Percentiles rank a stretch among this genome's conserved stretches.
These are phyloP conservation scores for Ophiocordyceps camponoti-rufipedis DNA, from an alignment of 2,329 filamentous ascomycete genomes.

Conservation along the genomic window DNA sequence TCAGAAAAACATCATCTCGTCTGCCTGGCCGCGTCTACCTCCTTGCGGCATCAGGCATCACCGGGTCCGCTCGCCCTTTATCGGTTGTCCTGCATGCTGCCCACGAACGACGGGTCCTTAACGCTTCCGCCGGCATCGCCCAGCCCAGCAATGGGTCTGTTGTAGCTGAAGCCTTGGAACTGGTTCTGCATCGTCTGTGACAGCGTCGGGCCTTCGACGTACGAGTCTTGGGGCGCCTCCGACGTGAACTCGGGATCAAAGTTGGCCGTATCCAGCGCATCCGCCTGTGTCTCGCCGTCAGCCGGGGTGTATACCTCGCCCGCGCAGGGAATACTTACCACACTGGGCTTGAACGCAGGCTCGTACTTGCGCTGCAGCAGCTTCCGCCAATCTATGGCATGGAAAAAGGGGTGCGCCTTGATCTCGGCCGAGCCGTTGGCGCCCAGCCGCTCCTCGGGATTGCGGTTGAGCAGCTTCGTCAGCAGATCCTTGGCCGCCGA, in stretches of 20 bases:
- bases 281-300: slow-evolving; percentile 28
- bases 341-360: slow-evolving; percentile 90
- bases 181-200: slow-evolving; percentile 95
- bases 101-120: slow-evolving; percentile 60
- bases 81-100: slow-evolving; percentile 35
- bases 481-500: slow-evolving; percentile 85
- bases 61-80: slow-evolving; percentile 7
- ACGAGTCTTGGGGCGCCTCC: slow-evolving; percentile 80
- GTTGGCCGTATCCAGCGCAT: slow-evolving; percentile 81
- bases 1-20: background rate
- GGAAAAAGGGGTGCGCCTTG: slow-evolving; percentile 97
- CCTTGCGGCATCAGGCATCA: too few species aligned
- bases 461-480: slow-evolving; percentile 77
- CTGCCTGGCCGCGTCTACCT: background rate
- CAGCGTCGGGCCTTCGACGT: slow-evolving; percentile 75
- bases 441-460: slow-evolving; percentile 75
- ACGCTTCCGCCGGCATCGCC: slow-evolving; percentile 89
- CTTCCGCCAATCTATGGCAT: slow-evolving; percentile 97
- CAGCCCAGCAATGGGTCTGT: slow-evolving; percentile 80
- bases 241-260: slow-evolving; percentile 86
- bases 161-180: slow-evolving; percentile 94
- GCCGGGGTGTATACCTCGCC: too few species aligned
- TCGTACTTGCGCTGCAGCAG: slow-evolving; percentile 94
- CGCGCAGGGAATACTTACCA: slow-evolving; percentile 43
- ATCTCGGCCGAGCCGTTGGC: slow-evolving; percentile 92